These are phyloP conservation scores for Pseudogymnoascus verrucosus DNA, from an alignment of 2,329 filamentous ascomycete species.

Conservation along the genomic window DNA sequence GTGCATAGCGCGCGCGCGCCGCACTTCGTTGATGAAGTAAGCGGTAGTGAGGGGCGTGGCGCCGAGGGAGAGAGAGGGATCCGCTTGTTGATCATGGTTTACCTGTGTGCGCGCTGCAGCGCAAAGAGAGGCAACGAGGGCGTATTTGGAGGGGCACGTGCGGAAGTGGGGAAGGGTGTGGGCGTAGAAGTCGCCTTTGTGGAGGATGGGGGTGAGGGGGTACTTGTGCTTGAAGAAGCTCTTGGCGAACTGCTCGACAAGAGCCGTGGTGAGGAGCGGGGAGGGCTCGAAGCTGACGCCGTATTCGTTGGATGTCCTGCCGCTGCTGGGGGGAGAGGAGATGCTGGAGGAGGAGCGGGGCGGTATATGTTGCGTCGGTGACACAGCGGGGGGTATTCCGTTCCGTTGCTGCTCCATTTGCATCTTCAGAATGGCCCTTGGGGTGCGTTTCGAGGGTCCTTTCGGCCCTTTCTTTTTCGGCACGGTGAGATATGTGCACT, in stretches of 20 bases:
- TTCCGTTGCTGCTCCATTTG: neutral
- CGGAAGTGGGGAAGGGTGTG: constrained; percentile 12
- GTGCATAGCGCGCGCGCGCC: constrained; percentile 22
- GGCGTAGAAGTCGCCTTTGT: constrained; percentile 19
- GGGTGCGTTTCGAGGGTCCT: constrained; percentile 28
- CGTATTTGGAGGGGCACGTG: constrained; percentile 21
- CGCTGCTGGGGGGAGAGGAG: neutral
- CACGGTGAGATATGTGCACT: constrained; percentile 26
- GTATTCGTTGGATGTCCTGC: neutral
- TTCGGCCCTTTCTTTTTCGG: constrained; percentile 29
- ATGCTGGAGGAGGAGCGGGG: constrained; percentile 10
- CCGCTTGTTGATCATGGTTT: neutral
- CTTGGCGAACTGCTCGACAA: neutral
- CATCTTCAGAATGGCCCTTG: neutral
- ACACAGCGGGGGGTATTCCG: neutral
- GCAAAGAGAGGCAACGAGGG: constrained; percentile 25
- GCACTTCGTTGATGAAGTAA: constrained; percentile 21
- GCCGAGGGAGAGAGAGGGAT: constrained; percentile 15
- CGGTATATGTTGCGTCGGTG: neutral
- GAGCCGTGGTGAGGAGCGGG: neutral
- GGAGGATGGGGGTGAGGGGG: constrained; percentile 28
- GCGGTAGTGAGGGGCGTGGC: neutral
- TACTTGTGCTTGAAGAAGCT: constrained; percentile 25
- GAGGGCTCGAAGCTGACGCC: neutral
- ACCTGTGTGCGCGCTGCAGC: constrained; percentile 25